Evolutionary conservation across 257 asterid species (phyloP), one percentile per base, ranked within the genome.

Genomic region (Prunella vulgaris): DNA sequence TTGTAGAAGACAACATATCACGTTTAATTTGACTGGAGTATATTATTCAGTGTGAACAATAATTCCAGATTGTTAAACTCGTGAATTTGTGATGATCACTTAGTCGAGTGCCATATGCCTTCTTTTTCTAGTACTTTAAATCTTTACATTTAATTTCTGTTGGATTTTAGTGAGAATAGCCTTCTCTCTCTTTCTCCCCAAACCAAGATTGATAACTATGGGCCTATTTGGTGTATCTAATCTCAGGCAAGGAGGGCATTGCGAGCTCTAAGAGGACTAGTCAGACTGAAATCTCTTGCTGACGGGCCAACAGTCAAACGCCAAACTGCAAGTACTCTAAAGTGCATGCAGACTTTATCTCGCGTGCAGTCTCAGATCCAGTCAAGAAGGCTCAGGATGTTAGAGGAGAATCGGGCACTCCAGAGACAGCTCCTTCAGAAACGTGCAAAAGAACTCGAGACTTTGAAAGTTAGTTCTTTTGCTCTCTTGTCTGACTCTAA

Each of bases 291-390:
- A 84, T 74, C 91, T 58, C 96, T 94, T 21, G 88, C 86, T 30
- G 90, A 91, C 75, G 99, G 97, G 68, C 84, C 90, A 9, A 86
- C 86, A 14, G 97, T 80, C 48, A 86, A 80, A 77, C 93, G 96
- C 56, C 97, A 94, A 80, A 94, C 97, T 9, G 81, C 95, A 74
- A 91, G 81, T 66, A 79, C 99, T 60, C 80, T 94, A 53, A 91
- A 89, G 78, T 81, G 93, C 76, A 89, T 94, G 97, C 99, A 94
- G 68, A 79, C 87, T 49, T 62, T 91, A 56, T 87, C 92, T 18
- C 95, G 92, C 28, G 96, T 94, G 76, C 99, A 94, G 65, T 73
- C 97, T 68, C 97, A 89, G 88, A 85, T 94, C 82, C 88, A 84
- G 33, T 79, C 93, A 1, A 84, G 92, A 80, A 86, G 99, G 78